These are phyloP conservation scores for Lactarius evosmus DNA, from an alignment of 768 basidiomycete genomes.

Conservation along the genomic window DNA sequence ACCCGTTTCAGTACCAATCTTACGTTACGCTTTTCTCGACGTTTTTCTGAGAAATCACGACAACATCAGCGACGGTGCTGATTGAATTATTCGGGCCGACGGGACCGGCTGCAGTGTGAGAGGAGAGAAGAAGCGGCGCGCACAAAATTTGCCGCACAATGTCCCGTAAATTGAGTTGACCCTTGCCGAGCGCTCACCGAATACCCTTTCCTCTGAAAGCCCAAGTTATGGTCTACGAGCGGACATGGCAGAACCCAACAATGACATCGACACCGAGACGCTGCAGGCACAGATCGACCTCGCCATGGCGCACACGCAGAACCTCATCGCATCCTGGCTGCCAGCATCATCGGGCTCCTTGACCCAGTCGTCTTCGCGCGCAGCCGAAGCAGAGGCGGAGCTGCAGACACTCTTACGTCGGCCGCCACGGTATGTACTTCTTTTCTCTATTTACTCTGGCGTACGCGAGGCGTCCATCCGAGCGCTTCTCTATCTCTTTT, in stretches of 20 bases:
- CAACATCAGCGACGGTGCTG: no score
- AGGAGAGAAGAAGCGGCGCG: no score
- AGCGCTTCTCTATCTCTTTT: neutral
- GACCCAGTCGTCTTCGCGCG: slow-evolving; percentile 24
- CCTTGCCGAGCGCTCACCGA: neutral
- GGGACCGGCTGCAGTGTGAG: no score
- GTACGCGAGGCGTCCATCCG: neutral
- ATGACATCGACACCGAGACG: slow-evolving; percentile 60
- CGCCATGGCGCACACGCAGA: slow-evolving; percentile 72
- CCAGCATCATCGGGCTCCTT: slow-evolving; percentile 32
- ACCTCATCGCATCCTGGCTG: slow-evolving; percentile 76
- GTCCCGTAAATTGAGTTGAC: neutral
- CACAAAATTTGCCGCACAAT: no score
- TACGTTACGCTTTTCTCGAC: no score
- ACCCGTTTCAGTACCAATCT: no score
- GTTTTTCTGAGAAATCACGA: no score
- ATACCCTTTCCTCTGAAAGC: neutral
- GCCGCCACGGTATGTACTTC: slow-evolving; percentile 58
- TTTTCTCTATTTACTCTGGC: neutral
- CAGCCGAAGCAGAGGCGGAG: slow-evolving; percentile 41
- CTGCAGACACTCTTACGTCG: slow-evolving; percentile 64
- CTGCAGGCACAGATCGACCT: slow-evolving; percentile 82
- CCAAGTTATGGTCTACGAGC: slow-evolving; percentile 14
- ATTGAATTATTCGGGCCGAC: no score
- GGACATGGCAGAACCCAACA: slow-evolving; percentile 43